Evolutionary conservation across 1,139 yeast species (phyloP).

Genomic region (Suhomyces kunorum): DNA sequence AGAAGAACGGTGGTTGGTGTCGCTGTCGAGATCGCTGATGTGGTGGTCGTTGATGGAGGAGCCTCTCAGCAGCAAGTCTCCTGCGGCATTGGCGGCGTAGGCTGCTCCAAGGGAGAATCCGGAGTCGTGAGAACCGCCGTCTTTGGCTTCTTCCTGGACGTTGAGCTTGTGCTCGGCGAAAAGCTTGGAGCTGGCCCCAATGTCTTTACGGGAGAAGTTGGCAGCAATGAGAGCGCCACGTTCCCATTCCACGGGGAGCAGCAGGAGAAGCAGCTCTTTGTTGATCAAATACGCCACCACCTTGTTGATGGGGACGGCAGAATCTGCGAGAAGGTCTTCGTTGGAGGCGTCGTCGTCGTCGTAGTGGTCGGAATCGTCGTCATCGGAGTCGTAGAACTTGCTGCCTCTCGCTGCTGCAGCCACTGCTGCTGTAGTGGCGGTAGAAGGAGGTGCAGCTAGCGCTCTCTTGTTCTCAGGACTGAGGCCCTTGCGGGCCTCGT

Average conservation of each 20-base stretch:
- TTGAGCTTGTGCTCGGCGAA: conserved; percentile 36
- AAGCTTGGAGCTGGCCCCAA: conserved; percentile 27
- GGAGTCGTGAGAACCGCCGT: not conserved
- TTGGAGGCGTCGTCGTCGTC: conserved; percentile 5
- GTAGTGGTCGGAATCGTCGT: conserved; percentile 11
- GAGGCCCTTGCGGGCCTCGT: conserved; percentile 8
- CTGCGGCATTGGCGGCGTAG: conserved; percentile 14
- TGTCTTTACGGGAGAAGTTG: conserved; percentile 24
- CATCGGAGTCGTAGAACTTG: conserved; percentile 12
- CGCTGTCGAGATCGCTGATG: conserved; percentile 26
- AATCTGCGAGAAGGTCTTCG: conserved; percentile 8
- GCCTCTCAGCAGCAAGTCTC: conserved; percentile 5
- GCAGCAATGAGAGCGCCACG: conserved; percentile 46
- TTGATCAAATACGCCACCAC: conserved; percentile 47
- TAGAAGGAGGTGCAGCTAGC: not conserved
- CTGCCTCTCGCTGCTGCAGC: too few species aligned
- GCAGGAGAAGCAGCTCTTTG: conserved; percentile 37
- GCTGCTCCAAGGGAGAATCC: conserved; percentile 26
- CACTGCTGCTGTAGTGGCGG: conserved; percentile 1
- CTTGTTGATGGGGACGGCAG: conserved; percentile 49
- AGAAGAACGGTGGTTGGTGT: conserved; percentile 12
- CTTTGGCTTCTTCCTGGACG: conserved; percentile 10
- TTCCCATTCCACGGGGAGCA: conserved; percentile 49
- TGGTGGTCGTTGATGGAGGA: conserved; percentile 19
- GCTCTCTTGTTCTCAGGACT: not conserved